Evolutionary conservation across 148 eudicot genomes (phyloP), one percentile per base, ranked within the genome.

Genomic region (Nepenthes gracilis): DNA sequence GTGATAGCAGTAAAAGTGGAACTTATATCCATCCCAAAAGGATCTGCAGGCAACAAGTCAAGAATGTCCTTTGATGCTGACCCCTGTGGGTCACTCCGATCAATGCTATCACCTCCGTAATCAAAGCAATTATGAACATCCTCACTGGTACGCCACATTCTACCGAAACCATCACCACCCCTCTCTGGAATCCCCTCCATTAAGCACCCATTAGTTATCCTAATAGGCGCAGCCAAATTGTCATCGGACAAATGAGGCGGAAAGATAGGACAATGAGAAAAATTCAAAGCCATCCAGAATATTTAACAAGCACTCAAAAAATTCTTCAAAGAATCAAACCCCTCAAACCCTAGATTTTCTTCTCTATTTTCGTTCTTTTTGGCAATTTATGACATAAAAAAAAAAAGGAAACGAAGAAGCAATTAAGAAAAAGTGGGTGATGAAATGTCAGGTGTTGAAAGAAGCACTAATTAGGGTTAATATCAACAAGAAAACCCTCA

Each of bases 1-100:
- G 81, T 88, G 59, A 93, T 72, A 23, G 95, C 96, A 0, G 94
- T 81, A 23, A 88, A 48, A 10, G 95, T 87, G 5, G 86, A 78
- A 58, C 80, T 76, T 55, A 86, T 86, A 74, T 84, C 83, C 99
- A 94, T 94, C 40, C 79, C 94, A 74, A 89, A 94, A 35, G 97
- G 99, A 74, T 89, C 99, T 2, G 86, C 80, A 14, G 99, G 99
- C 75, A 94, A 80, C 54, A 82, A 79, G 57, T 86, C 89, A 58
- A 78, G 61, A 66, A 90, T 74, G 57, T 90, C 91, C 38, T 68
- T 67, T 0, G 79, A 65, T 12, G 55, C 72, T 1, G 76, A 68
- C 12, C 83, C 93, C 35, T 77, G 77, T 2, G 80, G 68, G 64
- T 69, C 62, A 56, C 70, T 64, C 62, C 59, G 50, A 40, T 75